A percentile compares a stretch with the other conserved stretches of the same genome.
phyloP scores from a whole-genome alignment of 257 asterid genomes.

The Agastache rugosa region DNA sequence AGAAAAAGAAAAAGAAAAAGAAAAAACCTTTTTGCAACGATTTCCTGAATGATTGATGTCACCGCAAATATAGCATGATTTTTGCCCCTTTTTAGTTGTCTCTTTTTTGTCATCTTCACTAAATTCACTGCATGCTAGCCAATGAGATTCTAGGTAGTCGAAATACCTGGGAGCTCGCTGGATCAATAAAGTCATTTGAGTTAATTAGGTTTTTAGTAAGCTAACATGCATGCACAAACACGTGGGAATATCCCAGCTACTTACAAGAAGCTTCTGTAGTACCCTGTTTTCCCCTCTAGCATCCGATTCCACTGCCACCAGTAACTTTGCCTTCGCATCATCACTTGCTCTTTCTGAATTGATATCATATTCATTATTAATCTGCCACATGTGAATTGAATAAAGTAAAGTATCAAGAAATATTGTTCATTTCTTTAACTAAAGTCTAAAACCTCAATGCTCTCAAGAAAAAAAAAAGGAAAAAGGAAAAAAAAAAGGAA shows the following conservation, averaged over 20 bases:
- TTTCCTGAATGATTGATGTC: slow-evolving; percentile 38
- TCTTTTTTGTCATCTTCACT: slow-evolving; percentile 27
- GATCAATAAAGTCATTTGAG: slow-evolving; percentile 31
- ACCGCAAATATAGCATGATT: slow-evolving; percentile 49
- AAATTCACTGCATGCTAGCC: slow-evolving; percentile 5
- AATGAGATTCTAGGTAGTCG: slow-evolving; percentile 24
- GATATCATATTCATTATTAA: slow-evolving; percentile 34
- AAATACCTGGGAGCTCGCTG: slow-evolving; percentile 51
- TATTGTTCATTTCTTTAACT: not conserved
- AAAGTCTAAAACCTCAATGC: slow-evolving; percentile 7
- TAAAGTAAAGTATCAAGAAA: slow-evolving; percentile 23
- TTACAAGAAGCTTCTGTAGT: slow-evolving; percentile 38
- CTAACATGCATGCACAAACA: not conserved
- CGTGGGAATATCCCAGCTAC: slow-evolving; percentile 16
- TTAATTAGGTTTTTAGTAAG: slow-evolving; percentile 1
- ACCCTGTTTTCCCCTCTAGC: slow-evolving; percentile 28
- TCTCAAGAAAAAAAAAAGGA: no score
- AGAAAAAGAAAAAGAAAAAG: no score
- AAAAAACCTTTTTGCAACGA: slow-evolving; percentile 42
- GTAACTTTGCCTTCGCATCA: slow-evolving; percentile 12
- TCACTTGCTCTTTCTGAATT: slow-evolving; percentile 34
- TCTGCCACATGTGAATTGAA: slow-evolving; percentile 34
- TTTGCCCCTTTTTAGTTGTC: slow-evolving; percentile 21
- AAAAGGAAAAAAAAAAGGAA: no score
- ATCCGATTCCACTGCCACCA: slow-evolving; percentile 24